Percentiles rank a stretch among this genome's conserved stretches.
Conservation (phyloP, 1,139 yeast genomes). For the Blastobotrys illinoisensis region DNA sequence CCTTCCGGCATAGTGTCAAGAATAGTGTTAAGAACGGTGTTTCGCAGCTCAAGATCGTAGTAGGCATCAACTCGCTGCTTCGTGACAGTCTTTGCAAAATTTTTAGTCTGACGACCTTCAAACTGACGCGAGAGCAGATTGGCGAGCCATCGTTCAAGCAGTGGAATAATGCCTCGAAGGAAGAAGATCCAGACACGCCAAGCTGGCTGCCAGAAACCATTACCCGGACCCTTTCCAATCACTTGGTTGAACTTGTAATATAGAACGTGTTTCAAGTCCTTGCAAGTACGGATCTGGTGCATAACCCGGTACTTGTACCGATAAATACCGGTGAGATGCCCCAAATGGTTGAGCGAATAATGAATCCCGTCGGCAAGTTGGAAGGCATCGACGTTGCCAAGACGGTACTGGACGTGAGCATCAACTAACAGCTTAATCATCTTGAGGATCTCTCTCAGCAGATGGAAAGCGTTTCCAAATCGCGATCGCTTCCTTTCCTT, state of each 20-base stretch:
- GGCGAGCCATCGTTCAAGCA: constrained; percentile 92
- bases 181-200: constrained; percentile 97
- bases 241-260: constrained; percentile 72
- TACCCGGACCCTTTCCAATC: constrained; percentile 97
- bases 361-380: constrained; percentile 93
- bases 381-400: constrained; percentile 88
- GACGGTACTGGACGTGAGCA: constrained; percentile 83
- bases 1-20: constrained; percentile 97
- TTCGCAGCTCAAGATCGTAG: constrained; percentile 87
- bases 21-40: constrained; percentile 93
- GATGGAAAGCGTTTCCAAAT: constrained; percentile 93
- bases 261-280: constrained; percentile 87
- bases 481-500: constrained; percentile 94
- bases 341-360: constrained; percentile 85
- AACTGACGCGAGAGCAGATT: constrained; percentile 88
- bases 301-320: constrained; percentile 94
- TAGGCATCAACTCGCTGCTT: constrained; percentile 94
- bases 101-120: constrained; percentile 91
- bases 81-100: constrained; percentile 88
- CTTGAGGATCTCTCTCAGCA: constrained; percentile 82
- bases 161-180: constrained; percentile 87
- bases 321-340: constrained; percentile 93
- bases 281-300: constrained; percentile 97
- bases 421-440: constrained; percentile 83
- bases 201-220: constrained; percentile 99